These are phyloP conservation scores for Mortierella sp. DNA, from an alignment of 371 early-diverging fungal species.

Conservation along the genomic window DNA sequence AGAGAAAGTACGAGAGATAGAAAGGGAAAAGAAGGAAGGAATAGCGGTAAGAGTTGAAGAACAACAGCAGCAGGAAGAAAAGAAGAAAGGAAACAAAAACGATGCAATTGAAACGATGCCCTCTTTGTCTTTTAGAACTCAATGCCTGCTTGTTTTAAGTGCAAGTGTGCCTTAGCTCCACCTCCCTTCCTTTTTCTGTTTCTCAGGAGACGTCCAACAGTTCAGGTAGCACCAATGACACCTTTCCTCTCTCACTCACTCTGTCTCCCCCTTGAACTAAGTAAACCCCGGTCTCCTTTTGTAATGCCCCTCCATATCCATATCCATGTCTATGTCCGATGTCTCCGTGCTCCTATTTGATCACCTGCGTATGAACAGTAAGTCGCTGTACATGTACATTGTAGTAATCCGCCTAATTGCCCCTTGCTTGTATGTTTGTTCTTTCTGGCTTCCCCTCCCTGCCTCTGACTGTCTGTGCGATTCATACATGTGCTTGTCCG, in stretches of 20 bases:
- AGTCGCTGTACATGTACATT: not conserved
- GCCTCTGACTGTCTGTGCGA: constrained; percentile 7
- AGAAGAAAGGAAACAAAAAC: not conserved
- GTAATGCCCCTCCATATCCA: too few species aligned
- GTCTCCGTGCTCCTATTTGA: constrained; percentile 4
- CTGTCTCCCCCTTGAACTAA: not conserved
- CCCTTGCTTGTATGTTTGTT: not conserved
- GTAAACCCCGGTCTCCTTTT: not conserved
- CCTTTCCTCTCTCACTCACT: not conserved
- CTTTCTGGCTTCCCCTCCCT: too few species aligned
- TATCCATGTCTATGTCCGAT: not conserved
- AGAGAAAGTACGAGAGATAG: not conserved
- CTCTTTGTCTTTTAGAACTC: not conserved
- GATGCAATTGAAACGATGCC: not conserved
- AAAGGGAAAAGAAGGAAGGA: not conserved
- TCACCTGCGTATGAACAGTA: not conserved
- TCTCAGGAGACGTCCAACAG: not conserved
- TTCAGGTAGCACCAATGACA: not conserved
- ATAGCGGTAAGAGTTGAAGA: not conserved
- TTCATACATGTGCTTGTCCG: not conserved
- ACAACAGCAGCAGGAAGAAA: not conserved
- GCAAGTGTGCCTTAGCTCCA: not conserved
- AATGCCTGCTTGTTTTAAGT: not conserved
- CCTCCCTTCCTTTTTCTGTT: not conserved
- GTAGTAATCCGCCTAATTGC: not conserved